Percentiles rank a stretch among this genome's conserved stretches.
Evolutionary conservation across 495 filamentous ascomycete species (phyloP).

Genomic region (Neurospora sp.): DNA sequence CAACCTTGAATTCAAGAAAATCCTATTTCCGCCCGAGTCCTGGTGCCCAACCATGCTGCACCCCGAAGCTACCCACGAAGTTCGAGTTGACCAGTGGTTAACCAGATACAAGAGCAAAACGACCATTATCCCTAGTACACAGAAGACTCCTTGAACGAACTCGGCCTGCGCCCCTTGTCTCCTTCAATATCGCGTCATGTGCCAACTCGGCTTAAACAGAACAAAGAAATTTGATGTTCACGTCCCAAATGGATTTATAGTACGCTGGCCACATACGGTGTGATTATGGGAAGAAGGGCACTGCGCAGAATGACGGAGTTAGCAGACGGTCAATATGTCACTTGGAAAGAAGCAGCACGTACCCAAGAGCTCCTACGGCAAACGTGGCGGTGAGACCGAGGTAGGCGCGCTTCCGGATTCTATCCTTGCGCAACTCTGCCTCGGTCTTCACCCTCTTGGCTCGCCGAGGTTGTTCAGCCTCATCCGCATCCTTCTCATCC

Average conservation of each 20-base stretch:
- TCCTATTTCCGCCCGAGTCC: neutral
- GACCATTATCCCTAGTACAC: neutral
- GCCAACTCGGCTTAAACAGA: neutral
- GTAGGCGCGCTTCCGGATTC: constrained; percentile 70
- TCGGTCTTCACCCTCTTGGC: constrained; percentile 69
- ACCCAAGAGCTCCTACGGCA: constrained; percentile 62
- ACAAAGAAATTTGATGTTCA: neutral
- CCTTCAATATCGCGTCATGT: neutral
- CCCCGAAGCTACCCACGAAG: neutral
- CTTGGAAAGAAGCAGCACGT: constrained; percentile 30
- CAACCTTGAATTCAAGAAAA: constrained; percentile 1
- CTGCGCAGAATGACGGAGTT: constrained; percentile 14
- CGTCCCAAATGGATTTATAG: constrained; percentile 17
- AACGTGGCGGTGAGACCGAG: constrained; percentile 77
- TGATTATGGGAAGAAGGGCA: constrained; percentile 35
- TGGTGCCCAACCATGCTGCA: neutral
- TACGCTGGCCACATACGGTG: constrained; percentile 45
- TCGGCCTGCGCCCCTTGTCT: neutral
- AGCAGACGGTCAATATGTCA: neutral
- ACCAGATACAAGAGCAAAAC: neutral
- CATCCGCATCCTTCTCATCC: constrained; percentile 16
- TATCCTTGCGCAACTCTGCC: constrained; percentile 70
- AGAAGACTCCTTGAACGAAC: neutral
- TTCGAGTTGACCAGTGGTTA: neutral
- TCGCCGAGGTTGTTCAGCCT: constrained; percentile 39